phyloP scores from a whole-genome alignment of 768 basidiomycete species.

The Terana coerulea region DNA sequence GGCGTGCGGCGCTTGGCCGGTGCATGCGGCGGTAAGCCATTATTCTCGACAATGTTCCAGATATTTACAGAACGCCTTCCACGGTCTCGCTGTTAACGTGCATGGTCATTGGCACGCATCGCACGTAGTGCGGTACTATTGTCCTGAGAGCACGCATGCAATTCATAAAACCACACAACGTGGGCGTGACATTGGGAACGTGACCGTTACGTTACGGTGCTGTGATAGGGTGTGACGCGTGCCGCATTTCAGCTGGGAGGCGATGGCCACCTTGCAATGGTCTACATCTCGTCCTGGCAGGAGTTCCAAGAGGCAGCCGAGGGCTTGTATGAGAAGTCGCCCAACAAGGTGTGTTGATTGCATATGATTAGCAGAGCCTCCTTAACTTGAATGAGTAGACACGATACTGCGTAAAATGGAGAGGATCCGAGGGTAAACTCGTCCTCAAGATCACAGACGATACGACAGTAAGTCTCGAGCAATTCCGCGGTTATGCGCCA shows the following conservation, averaged over 20 bases:
- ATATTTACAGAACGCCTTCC: too few relatives aligned
- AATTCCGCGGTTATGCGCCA: neutral
- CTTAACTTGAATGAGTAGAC: slow-evolving; percentile 45
- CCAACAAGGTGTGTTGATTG: slow-evolving; percentile 55
- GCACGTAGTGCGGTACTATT: too few relatives aligned
- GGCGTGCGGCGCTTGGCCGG: too few relatives aligned
- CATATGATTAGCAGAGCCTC: neutral
- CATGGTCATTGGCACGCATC: too few relatives aligned
- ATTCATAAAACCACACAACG: too few relatives aligned
- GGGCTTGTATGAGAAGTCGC: slow-evolving; percentile 75
- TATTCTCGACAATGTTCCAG: too few relatives aligned
- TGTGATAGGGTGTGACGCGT: neutral
- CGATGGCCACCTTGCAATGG: slow-evolving; percentile 50
- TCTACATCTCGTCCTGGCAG: slow-evolving; percentile 88
- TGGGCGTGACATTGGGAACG: neutral
- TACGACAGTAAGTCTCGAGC: slow-evolving; percentile 57
- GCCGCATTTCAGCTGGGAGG: neutral
- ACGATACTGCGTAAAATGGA: slow-evolving; percentile 92
- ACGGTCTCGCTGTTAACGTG: too few relatives aligned
- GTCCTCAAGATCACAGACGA: slow-evolving; percentile 95
- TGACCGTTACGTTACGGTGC: neutral
- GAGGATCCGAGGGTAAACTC: slow-evolving; percentile 76
- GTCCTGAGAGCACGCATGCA: too few relatives aligned
- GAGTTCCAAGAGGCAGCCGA: slow-evolving; percentile 90
- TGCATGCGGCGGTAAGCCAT: too few relatives aligned